A percentile compares a stretch with the other conserved stretches of the same genome.
These are phyloP conservation scores for Oryza coarctata DNA, from an alignment of 176 grass and related monocot species.

Conservation along the genomic window DNA sequence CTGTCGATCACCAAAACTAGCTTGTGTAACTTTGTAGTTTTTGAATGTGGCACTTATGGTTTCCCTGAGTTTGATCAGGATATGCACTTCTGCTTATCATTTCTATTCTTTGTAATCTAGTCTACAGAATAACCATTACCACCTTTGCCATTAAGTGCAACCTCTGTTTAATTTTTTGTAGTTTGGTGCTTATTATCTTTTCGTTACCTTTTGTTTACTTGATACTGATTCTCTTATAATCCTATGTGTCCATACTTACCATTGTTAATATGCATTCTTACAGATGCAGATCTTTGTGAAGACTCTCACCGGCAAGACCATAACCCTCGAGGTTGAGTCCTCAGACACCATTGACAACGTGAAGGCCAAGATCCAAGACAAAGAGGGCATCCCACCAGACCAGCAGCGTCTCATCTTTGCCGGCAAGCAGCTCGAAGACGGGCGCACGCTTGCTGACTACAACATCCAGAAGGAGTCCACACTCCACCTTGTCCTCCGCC, in stretches of 20 bases:
- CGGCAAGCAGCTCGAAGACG: slow-evolving; percentile 65
- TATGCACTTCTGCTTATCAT: background rate
- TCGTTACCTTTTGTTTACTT: background rate
- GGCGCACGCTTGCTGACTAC: slow-evolving; percentile 60
- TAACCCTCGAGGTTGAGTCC: slow-evolving; percentile 64
- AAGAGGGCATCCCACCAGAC: slow-evolving; percentile 81
- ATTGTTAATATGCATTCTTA: background rate
- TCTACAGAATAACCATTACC: background rate
- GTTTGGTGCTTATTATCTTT: too few relatives aligned
- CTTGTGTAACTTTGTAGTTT: background rate
- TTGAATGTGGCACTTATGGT: background rate
- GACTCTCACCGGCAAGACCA: slow-evolving; percentile 82
- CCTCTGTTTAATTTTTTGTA: background rate
- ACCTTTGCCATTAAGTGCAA: background rate
- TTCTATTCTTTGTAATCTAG: background rate
- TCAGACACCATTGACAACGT: slow-evolving; percentile 78
- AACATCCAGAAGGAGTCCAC: slow-evolving; percentile 86
- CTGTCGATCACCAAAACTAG: background rate
- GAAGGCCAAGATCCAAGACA: slow-evolving; percentile 79
- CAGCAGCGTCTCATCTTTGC: slow-evolving; percentile 74
- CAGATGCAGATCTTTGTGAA: slow-evolving; percentile 82
- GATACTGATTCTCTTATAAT: background rate
- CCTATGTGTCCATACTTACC: background rate
- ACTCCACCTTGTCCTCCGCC: slow-evolving; percentile 49
- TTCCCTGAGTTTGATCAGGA: background rate